Conservation (phyloP, 768 basidiomycete genomes). For the Boletales sp. region DNA sequence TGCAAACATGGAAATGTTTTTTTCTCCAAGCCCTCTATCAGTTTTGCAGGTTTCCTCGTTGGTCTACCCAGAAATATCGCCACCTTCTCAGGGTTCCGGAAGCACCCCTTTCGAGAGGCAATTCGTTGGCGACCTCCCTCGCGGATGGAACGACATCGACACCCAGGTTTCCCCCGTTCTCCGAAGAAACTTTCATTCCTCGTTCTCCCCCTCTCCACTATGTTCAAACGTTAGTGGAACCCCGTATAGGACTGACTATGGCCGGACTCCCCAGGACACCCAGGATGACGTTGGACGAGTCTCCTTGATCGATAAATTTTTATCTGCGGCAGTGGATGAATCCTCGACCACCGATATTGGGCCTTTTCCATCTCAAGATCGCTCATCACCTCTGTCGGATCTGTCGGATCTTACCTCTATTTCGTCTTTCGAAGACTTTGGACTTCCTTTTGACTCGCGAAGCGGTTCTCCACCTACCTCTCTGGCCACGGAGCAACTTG, state of each 20-base stretch:
- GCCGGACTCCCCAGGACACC: conserved; percentile 6
- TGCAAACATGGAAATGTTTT: conserved; percentile 10
- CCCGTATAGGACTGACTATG: neutral
- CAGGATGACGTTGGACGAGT: conserved; percentile 10
- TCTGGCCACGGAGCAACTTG: conserved; percentile 2
- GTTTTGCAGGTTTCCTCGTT: conserved; percentile 15
- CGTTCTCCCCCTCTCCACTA: conserved; percentile 6
- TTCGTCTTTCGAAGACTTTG: conserved; percentile 15
- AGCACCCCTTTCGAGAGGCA: conserved; percentile 30
- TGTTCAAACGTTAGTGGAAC: neutral
- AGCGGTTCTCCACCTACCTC: conserved; percentile 19
- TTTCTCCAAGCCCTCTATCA: conserved; percentile 28
- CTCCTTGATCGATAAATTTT: conserved; percentile 28
- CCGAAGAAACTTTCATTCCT: conserved; percentile 2
- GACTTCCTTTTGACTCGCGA: conserved; percentile 1
- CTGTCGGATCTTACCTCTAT: conserved; percentile 30
- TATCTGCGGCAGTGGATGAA: conserved; percentile 22
- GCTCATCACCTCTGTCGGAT: conserved; percentile 24
- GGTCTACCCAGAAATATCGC: conserved; percentile 24
- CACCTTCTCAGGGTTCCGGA: conserved; percentile 22
- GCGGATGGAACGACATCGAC: conserved; percentile 14
- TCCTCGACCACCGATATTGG: conserved; percentile 1
- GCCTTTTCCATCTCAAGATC: conserved; percentile 6
- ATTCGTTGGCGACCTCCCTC: conserved; percentile 19
- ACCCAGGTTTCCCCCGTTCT: conserved; percentile 23